Base-by-base conservation (phyloP, 2,329 filamentous ascomycete species). In the Ophiostoma himal-ulmi region DNA sequence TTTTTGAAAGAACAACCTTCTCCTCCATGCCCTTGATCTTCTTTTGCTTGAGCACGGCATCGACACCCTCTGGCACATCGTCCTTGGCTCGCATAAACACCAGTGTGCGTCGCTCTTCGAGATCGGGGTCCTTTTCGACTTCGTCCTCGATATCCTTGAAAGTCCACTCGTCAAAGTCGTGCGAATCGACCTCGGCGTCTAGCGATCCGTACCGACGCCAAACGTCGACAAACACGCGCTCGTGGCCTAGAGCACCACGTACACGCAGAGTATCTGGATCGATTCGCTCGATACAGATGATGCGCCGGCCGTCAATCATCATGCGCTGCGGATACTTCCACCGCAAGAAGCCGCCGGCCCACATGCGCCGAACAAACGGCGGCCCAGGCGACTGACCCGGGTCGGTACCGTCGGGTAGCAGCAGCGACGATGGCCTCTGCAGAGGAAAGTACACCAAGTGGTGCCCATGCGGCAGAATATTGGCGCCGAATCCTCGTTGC, bases 381-480 rank as follows among this genome's bases (percentile, higher is more conserved):
- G 78, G 77, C 1, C 90, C 92, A 0, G 94, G 94, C 34, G 84
- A 89, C 77, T 97, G 93, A 69, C 90, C 83, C 5, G 86, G 82
- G 78, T 98, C 94, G 0, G 94, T 96, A 71, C 95, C 94, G 80
- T 99, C 95, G 1, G 88, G 82, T 22, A 93, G 84, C 62, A 98
- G 85, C 44, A 82, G 75, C 8, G 84, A 86, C 17, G 86, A 81
- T 0, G 85, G 82, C 22, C 90, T 82, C 73, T 88, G 86, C 13
- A 91, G 86, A 71, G 93, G 92, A 80, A 97, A 97, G 82, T 96
- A 96, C 74, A 94, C 88, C 48, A 97, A 84, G 78, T 97, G 93
- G 78, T 96, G 89, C 48, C 90, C 91, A 39, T 86, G 83, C 0
- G 89, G 88, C 7, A 90, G 80, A 14, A 57, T 34, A 7, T 30